phyloP scores from a whole-genome alignment of 2,329 filamentous ascomycete species.

The Lachnum nothofagi region DNA sequence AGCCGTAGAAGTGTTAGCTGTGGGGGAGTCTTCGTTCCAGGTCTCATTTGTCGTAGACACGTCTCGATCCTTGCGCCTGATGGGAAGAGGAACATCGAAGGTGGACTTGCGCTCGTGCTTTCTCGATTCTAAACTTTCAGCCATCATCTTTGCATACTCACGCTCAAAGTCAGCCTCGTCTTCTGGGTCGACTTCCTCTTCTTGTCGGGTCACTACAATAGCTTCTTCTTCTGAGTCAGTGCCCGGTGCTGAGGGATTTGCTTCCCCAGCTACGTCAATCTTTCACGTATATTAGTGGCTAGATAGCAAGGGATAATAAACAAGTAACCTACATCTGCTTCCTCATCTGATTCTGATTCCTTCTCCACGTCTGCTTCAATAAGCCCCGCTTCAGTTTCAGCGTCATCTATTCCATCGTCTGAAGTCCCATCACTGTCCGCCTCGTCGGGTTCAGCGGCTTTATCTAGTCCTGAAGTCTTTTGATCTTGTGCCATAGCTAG shows the following conservation, averaged over 20 bases:
- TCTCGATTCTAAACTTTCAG: slow-evolving; percentile 89
- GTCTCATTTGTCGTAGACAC: slow-evolving; percentile 33
- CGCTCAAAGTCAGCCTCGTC: slow-evolving; percentile 96
- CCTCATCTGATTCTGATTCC: slow-evolving; percentile 51
- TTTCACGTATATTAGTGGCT: slow-evolving; percentile 11
- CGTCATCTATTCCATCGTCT: slow-evolving; percentile 69
- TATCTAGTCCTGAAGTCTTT: slow-evolving; percentile 69
- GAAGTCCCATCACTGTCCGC: slow-evolving; percentile 64
- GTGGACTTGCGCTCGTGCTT: slow-evolving; percentile 93
- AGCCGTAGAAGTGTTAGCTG: slow-evolving; percentile 31
- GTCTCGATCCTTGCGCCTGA: slow-evolving; percentile 67
- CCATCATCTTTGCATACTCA: slow-evolving; percentile 97
- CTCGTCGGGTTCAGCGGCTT: slow-evolving; percentile 66
- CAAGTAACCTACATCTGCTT: slow-evolving; percentile 46
- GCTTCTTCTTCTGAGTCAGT: slow-evolving; percentile 74
- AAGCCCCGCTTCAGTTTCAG: slow-evolving; percentile 54
- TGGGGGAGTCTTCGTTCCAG: slow-evolving; percentile 38
- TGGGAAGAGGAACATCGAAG: slow-evolving; percentile 96
- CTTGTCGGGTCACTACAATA: slow-evolving; percentile 84
- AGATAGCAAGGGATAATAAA: not conserved
- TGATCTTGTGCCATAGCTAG: slow-evolving; percentile 88
- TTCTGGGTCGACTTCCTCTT: slow-evolving; percentile 86
- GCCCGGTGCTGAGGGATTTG: slow-evolving; percentile 47
- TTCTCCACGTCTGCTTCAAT: slow-evolving; percentile 48
- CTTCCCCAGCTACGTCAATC: slow-evolving; percentile 43